Percentiles rank a stretch among this genome's conserved stretches.
These are phyloP conservation scores for Candida maris DNA, from an alignment of 805 yeast species.

Conservation along the genomic window DNA sequence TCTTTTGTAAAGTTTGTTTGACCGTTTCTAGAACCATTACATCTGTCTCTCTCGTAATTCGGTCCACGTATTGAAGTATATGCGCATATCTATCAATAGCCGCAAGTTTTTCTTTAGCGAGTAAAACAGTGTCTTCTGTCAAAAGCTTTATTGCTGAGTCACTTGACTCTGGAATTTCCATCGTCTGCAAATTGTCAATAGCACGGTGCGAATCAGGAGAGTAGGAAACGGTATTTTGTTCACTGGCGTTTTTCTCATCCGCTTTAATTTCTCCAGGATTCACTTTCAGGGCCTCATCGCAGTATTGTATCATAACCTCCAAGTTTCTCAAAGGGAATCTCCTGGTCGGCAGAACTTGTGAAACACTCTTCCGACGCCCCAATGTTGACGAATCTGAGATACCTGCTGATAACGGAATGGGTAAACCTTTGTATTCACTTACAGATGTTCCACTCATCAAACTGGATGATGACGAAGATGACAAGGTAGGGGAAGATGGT, in stretches of 20 bases:
- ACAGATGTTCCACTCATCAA: constrained; percentile 21
- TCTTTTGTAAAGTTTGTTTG: constrained; percentile 56
- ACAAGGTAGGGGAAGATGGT: constrained; percentile 29
- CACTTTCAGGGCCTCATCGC: constrained; percentile 70
- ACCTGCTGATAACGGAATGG: constrained; percentile 34
- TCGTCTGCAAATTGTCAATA: constrained; percentile 40
- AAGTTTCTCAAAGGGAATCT: constrained; percentile 63
- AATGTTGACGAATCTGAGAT: constrained; percentile 20
- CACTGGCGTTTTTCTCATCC: constrained; percentile 17
- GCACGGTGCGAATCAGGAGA: constrained; percentile 64
- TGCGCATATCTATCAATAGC: constrained; percentile 68
- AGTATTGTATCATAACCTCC: constrained; percentile 54
- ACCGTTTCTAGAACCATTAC: constrained; percentile 60
- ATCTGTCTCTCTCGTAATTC: constrained; percentile 77
- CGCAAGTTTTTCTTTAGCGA: constrained; percentile 64
- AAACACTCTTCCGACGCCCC: constrained; percentile 37
- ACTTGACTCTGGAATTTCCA: constrained; percentile 45
- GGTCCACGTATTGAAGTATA: constrained; percentile 68
- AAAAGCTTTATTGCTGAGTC: constrained; percentile 63
- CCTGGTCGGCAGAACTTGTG: constrained; percentile 37
- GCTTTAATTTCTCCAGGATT: constrained; percentile 62
- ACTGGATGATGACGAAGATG: constrained; percentile 19
- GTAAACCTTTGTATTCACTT: constrained; percentile 56
- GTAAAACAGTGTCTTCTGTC: constrained; percentile 60
- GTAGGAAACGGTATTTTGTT: constrained; percentile 31